Evolutionary conservation across 2,329 filamentous ascomycete genomes (phyloP), one percentile per base, ranked within the genome.

Genomic region (Coleophoma eucalyptorum): DNA sequence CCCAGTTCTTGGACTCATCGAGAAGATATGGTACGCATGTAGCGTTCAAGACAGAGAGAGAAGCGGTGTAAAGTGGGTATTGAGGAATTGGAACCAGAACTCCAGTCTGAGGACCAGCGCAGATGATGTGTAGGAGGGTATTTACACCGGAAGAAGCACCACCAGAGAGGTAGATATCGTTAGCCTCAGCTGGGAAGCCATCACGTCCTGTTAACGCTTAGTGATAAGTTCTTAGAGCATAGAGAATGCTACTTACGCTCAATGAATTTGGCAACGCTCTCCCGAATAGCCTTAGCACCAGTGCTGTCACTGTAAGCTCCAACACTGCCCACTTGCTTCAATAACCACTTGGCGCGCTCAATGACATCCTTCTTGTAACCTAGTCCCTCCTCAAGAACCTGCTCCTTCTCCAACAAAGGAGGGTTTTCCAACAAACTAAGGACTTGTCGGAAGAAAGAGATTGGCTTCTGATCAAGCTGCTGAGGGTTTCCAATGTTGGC

Each of bases 401-500:
- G 82, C 68, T 90, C 84, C 62, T 95, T 86, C 65, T 96, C 80
- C 53, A 99, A 78, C 33, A 99, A 77, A 51, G 77, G 69, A 1
- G 94, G 94, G 76, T 97, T 92, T 78, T 99, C 94, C 52, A 97
- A 73, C 55, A 99, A 71, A 72, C 90, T 96, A 64, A 94, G 81
- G 26, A 99, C 94, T 75, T 99, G 93, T 62, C 94, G 86, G 83
- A 99, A 97, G 79, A 97, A 99, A 61, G 94, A 99, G 65, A 99
- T 93, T 65, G 94, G 94, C 79, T 97, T 95, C 80, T 99, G 94
- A 74, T 97, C 94, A 56, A 99, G 84, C 74, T 99, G 94, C 73
- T 99, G 94, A 4, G 94, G 94, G 77, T 99, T 99, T 67, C 94
- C 94, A 66, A 99, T 99, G 75, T 99, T 99, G 72, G 94, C 94